Evolutionary conservation across 2,329 filamentous ascomycete genomes (phyloP).

Genomic region (Dactylellina drechsleri): DNA sequence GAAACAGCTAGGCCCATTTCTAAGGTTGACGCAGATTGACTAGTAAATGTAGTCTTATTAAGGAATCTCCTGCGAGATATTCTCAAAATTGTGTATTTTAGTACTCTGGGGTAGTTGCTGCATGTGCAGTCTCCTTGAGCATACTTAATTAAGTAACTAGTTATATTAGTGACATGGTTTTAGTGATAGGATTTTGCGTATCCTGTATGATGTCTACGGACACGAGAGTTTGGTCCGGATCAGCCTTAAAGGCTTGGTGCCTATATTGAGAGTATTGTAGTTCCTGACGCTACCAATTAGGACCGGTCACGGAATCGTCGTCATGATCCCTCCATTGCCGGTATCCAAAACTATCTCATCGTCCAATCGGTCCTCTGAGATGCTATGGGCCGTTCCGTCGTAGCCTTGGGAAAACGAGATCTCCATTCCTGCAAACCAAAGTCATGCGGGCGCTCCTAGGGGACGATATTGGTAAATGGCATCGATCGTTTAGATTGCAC

Average conservation of each 20-base stretch:
- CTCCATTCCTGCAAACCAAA: neutral
- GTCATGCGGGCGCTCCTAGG: neutral
- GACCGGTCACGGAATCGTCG: neutral
- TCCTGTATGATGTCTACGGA: too few relatives aligned
- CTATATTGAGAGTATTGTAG: neutral
- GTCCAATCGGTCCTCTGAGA: neutral
- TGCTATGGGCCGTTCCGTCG: conserved; percentile 26
- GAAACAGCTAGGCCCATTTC: too few relatives aligned
- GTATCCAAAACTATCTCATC: neutral
- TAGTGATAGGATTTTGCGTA: too few relatives aligned
- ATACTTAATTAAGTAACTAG: too few relatives aligned
- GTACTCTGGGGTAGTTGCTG: too few relatives aligned
- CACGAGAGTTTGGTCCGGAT: too few relatives aligned
- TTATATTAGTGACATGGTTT: too few relatives aligned
- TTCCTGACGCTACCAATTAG: conserved; percentile 5
- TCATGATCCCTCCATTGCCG: neutral
- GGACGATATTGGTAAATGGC: neutral
- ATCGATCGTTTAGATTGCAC: conserved; percentile 21
- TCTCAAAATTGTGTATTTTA: too few relatives aligned
- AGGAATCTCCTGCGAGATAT: too few relatives aligned
- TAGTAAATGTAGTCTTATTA: too few relatives aligned
- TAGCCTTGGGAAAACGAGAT: conserved; percentile 16
- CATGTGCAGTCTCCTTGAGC: too few relatives aligned
- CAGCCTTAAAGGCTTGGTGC: neutral
- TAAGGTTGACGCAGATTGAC: too few relatives aligned